Conservation (phyloP, 495 filamentous ascomycete species). For the Polyplosphaeria fusca region DNA sequence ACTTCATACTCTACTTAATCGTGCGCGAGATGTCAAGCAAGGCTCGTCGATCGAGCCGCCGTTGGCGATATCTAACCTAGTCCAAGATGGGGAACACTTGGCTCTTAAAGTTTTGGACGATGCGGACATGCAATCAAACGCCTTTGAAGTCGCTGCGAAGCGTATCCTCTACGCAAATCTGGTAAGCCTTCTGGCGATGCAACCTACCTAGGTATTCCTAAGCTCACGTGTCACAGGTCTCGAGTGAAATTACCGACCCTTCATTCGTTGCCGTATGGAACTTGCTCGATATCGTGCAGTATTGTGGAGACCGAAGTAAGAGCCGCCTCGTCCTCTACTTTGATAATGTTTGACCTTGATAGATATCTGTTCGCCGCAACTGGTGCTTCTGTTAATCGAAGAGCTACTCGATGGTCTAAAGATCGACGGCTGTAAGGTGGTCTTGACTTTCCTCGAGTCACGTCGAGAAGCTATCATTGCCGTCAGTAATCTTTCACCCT, state of each 20-base stretch:
- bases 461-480: constrained; percentile 80
- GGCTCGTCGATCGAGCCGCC: constrained; percentile 71
- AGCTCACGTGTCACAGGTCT: constrained; percentile 26
- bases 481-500: constrained; percentile 39
- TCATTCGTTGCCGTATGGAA: constrained; percentile 84
- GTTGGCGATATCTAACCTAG: constrained; percentile 61
- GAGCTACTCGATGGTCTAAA: constrained; percentile 95
- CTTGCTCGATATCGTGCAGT: constrained; percentile 81
- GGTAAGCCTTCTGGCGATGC: constrained; percentile 48
- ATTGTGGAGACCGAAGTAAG: constrained; percentile 75
- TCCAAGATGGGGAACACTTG: constrained; percentile 42
- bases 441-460: constrained; percentile 93
- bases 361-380: constrained; percentile 79
- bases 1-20: constrained; percentile 60
- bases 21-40: constrained; percentile 63
- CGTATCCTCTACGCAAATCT: constrained; percentile 72
- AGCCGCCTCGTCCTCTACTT: background rate
- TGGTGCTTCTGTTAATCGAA: constrained; percentile 87
- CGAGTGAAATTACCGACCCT: constrained; percentile 59
- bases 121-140: constrained; percentile 55
- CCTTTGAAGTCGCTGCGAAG: constrained; percentile 74
- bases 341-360: background rate
- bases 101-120: constrained; percentile 34
- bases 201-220: background rate
- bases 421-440: constrained; percentile 79